Conservation (phyloP, 1,284 basidiomycete species). For the Gomphus sp. region DNA sequence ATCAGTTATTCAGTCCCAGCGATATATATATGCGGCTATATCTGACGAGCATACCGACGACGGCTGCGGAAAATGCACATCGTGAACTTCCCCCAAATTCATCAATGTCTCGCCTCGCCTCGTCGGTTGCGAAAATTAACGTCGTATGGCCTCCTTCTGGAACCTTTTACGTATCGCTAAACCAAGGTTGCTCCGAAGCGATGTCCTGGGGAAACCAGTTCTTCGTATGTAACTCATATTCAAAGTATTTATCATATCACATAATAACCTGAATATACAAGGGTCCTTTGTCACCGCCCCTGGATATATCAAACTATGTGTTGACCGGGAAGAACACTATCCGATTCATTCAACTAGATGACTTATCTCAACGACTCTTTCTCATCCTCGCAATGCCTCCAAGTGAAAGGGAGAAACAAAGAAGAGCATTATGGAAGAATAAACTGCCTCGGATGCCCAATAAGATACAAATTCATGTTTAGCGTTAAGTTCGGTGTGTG, state of each 20-base stretch:
- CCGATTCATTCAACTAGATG: slow-evolving; percentile 1
- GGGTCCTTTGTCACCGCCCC: not conserved
- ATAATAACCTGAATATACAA: not conserved
- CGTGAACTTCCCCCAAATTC: not conserved
- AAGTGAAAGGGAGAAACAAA: not conserved
- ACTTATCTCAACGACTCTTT: not conserved
- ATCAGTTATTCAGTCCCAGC: not conserved
- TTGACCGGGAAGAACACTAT: slow-evolving; percentile 4
- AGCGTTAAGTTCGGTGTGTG: not conserved
- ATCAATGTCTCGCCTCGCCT: not conserved
- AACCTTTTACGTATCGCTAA: slow-evolving; percentile 3
- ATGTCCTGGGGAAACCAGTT: not conserved
- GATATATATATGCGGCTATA: not conserved
- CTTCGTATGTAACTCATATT: slow-evolving; percentile 1
- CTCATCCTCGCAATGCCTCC: slow-evolving; percentile 3
- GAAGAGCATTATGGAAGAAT: not conserved
- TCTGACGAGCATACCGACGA: not conserved
- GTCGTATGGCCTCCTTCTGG: not conserved
- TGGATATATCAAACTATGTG: slow-evolving; percentile 3
- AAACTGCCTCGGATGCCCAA: not conserved
- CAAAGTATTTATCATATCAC: not conserved
- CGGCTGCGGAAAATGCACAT: not conserved
- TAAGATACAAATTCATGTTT: not conserved
- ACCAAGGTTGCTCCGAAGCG: not conserved
- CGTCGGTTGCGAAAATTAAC: not conserved